phyloP scores from a whole-genome alignment of 495 filamentous ascomycete species.

The Penicillium silybi region DNA sequence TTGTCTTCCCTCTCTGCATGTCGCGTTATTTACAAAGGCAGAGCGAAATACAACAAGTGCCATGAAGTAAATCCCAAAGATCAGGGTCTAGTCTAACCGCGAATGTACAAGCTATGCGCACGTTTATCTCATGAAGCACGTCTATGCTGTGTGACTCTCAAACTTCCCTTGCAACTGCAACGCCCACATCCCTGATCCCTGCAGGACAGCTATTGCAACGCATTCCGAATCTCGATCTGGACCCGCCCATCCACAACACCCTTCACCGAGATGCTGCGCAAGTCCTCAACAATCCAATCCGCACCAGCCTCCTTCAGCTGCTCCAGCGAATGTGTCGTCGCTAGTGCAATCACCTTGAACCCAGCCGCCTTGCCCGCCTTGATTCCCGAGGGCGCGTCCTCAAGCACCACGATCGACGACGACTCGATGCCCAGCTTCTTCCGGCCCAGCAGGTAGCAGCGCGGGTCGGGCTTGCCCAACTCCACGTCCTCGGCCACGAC shows the following conservation, averaged over 20 bases:
- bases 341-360: slow-evolving; percentile 81
- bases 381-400: slow-evolving; percentile 94
- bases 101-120: slow-evolving; percentile 9
- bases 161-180: neutral
- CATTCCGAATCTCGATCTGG: slow-evolving; percentile 50
- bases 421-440: slow-evolving; percentile 58
- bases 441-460: slow-evolving; percentile 74
- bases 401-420: slow-evolving; percentile 68
- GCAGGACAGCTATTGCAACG: slow-evolving; percentile 31
- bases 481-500: slow-evolving; percentile 83
- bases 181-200: slow-evolving; percentile 2
- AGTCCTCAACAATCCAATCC: slow-evolving; percentile 83
- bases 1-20: neutral
- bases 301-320: slow-evolving; percentile 69
- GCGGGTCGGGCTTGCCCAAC: slow-evolving; percentile 79
- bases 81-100: neutral
- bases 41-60: neutral
- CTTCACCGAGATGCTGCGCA: slow-evolving; percentile 65
- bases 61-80: neutral
- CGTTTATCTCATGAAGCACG: slow-evolving; percentile 5
- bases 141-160: slow-evolving; percentile 9
- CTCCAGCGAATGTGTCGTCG: slow-evolving; percentile 75
- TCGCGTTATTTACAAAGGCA: neutral
- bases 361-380: slow-evolving; percentile 82
- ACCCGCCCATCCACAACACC: slow-evolving; percentile 48